Evolutionary conservation across 192 early-diverging fungal species (phyloP), one percentile per base, ranked within the genome.

Genomic region (Thamnidium elegans): DNA sequence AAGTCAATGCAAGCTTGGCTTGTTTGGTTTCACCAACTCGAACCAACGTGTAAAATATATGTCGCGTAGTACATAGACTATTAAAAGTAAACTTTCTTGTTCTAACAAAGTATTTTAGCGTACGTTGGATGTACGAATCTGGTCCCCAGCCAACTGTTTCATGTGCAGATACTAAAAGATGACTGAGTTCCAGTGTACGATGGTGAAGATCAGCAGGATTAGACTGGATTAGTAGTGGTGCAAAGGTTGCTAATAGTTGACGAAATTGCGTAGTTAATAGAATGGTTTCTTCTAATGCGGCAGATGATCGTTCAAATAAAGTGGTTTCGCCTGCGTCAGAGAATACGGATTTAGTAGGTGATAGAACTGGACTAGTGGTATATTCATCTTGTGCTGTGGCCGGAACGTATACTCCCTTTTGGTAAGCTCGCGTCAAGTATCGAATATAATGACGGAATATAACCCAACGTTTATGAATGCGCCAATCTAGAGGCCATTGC

Each of bases 1-100:
- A 76, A 46, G 70, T 64, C 10, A 91, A 62, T 20, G 87, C 87
- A 65, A 86, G 67, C 15, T 81, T 75, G 0, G 88, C 90, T 69
- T 91, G 88, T 53, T 86, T 82, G 63, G 81, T 86, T 55, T 90
- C 84, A 47, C 90, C 90, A 8, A 82, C 65, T 19, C 66, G 62
- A 4, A 83, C 66, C 15, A 88, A 76, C 0, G 79, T 70, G 30
- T 78, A 69, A 55, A 87, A 75, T 7, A 90, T 71, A 62, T 85
- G 86, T 1, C 87, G 87, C 54, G 86, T 43, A 45, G 89, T 77
- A 2, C 78, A 74, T 14, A 87, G 86, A 55, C 86, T 87, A 67
- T 91, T 87, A 77, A 85, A 90, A 0, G 90, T 90, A 52, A 85
- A 81, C 62, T 63, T 43, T 17, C 58, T 31, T 21, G 36, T 59